Percentiles rank a stretch among this genome's conserved stretches.
phyloP scores from a whole-genome alignment of 108 stramenopile species.

The Nitzschia putrida region DNA sequence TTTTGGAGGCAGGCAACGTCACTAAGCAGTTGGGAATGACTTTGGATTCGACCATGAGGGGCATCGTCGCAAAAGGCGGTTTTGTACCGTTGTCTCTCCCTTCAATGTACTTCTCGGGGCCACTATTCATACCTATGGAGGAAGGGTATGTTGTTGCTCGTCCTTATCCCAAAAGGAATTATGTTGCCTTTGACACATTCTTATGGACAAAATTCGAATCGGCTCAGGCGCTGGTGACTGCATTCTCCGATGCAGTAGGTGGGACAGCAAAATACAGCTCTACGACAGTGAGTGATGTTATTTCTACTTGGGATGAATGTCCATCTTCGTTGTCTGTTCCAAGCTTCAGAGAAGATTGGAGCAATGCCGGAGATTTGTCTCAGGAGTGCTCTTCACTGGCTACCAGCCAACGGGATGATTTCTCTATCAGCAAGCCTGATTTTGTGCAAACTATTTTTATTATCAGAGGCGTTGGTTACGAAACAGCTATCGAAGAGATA shows the following conservation, averaged over 20 bases:
- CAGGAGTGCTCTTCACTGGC: too few species aligned
- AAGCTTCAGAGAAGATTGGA: too few species aligned
- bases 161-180: constrained; percentile 49
- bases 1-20: too few species aligned
- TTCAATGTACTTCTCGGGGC: constrained; percentile 24
- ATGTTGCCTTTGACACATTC: constrained; percentile 64
- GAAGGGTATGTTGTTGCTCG: constrained; percentile 69
- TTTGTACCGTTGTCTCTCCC: constrained; percentile 27
- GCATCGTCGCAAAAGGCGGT: constrained; percentile 30
- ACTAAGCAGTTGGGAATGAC: too few species aligned
- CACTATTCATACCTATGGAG: constrained; percentile 31
- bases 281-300: constrained; percentile 78
- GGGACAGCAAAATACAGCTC: constrained; percentile 49
- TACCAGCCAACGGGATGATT: too few species aligned
- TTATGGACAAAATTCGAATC: constrained; percentile 50
- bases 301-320: constrained; percentile 65
- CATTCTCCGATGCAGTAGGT: constrained; percentile 43
- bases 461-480: too few species aligned
- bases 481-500: constrained; percentile 9
- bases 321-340: too few species aligned
- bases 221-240: constrained; percentile 27
- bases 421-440: too few species aligned
- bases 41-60: too few species aligned
- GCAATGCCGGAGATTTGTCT: too few species aligned
- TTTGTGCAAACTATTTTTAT: too few species aligned